Evolutionary conservation across 164 flowering plant species (phyloP), one percentile per base, ranked within the genome.

Genomic region (Brasenia schreberi): DNA sequence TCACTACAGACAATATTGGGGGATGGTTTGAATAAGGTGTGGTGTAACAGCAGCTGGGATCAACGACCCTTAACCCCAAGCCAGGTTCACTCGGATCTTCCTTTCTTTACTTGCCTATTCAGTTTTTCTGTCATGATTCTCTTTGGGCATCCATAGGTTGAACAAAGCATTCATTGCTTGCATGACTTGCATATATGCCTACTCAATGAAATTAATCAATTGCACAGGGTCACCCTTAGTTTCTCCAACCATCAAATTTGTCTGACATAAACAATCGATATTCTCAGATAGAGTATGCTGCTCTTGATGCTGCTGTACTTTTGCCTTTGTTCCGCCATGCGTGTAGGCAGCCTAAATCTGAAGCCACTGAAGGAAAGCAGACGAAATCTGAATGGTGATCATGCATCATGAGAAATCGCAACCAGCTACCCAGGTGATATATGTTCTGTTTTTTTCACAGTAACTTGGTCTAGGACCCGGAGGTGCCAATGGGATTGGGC

Each of bases 1-100:
- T 49, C 16, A 49, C 16, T 9, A 14, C 56, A 93, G 98, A 89
- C 88, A 87, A 79, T 89, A 70, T 60, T 94, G 73, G 97, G 99
- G 58, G 79, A 80, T 67, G 87, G 96, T 64, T 80, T 94, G 80
- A 87, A 89, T 76, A 94, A 91, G 75, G 88, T 94, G 43, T 86
- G 96, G 65, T 80, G 96, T 59, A 91, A 94, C 71, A 87, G 97
- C 79, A 80, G 91, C 67, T 94, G 99, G 99, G 97, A 94, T 80
- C 85, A 85, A 75, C 80, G 99, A 5, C 99, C 99, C 71, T 72
- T 94, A 76, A 81, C 73, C 68, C 82, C 65, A 69, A 78, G 84
- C 73, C 96, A 94, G 82, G 98, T 89, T 73, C n/a, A 19, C 19
- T n/a, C 42, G 19, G 16, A 27, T 63, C 52, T 53, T 61, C 12